Percentiles rank a stretch among this genome's conserved stretches.
Conservation (phyloP, 441 rosid species). For the Erysimum pusillum region DNA sequence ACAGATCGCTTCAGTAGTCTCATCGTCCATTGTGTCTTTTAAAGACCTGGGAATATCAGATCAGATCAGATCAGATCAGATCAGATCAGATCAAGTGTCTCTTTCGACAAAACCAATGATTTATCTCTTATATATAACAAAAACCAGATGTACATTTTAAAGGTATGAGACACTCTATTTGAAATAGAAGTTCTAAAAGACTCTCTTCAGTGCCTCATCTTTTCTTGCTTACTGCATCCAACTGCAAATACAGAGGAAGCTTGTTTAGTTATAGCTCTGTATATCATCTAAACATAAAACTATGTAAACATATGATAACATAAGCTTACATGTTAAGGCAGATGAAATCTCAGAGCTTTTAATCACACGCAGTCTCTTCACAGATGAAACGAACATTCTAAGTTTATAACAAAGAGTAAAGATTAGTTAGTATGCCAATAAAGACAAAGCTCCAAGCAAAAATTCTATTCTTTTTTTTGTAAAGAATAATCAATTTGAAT, state of each 20-base stretch:
- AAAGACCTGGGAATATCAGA: slow-evolving; percentile 18
- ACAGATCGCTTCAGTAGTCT: slow-evolving; percentile 20
- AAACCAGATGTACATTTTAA: slow-evolving; percentile 41
- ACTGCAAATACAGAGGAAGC: slow-evolving; percentile 47
- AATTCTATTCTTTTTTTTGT: not conserved
- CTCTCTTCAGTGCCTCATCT: slow-evolving; percentile 47
- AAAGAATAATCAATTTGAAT: slow-evolving; percentile 14
- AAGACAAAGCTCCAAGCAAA: not conserved
- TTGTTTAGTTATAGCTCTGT: not conserved
- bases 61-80: no score
- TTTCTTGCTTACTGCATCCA: slow-evolving; percentile 58
- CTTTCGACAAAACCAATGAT: slow-evolving; percentile 38
- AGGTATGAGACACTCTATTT: slow-evolving; percentile 13
- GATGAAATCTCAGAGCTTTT: slow-evolving; percentile 78
- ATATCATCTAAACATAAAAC: slow-evolving; percentile 7
- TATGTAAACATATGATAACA: not conserved
- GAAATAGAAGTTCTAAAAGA: no score
- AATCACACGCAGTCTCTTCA: slow-evolving; percentile 81
- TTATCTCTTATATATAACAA: slow-evolving; percentile 39
- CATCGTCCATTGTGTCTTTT: slow-evolving; percentile 27
- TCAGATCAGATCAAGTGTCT: slow-evolving; percentile 32
- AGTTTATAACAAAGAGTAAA: slow-evolving; percentile 1
- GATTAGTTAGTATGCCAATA: not conserved
- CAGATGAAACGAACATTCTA: slow-evolving; percentile 84
- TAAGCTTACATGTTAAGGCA: slow-evolving; percentile 63